Base-by-base conservation (phyloP, 1,284 basidiomycete species). In the Fistulinella staudtii region DNA sequence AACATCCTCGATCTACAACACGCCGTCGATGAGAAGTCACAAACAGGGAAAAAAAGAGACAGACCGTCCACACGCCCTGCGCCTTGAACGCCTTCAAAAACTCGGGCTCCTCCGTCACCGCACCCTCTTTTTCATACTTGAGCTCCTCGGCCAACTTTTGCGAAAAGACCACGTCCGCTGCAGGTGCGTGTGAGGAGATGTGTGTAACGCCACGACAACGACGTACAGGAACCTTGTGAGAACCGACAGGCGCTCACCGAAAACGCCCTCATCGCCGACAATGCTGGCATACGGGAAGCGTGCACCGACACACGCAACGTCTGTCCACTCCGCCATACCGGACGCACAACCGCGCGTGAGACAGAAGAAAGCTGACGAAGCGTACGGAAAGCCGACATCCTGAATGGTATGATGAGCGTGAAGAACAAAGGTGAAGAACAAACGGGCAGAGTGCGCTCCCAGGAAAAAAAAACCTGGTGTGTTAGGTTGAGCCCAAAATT, bases 121-220 rank as follows among this genome's bases (percentile, higher is more conserved):
- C 66, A n/a, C 75, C 71, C 58, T 92, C 85, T 49, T 78, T 73
- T 72, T 98, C 94, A 66, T 88, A 96, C 51, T 82, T 74, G 56
- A 95, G 75, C 71, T 97, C 94, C 58, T 92, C 84, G 28, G 76
- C 69, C 22, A 97, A 75, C 53, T 89, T 90, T 60, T 83, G 76
- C 8, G 81, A 72, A 36, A 98, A 79, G 29, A 80, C 67, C 21
- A 80, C 69, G 64, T 94, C 92, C 50, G 79, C 85, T 90, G 62
- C n/a, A 21, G 39, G 14, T 18, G 5, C 13, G 41, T 27, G 43
- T 44, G 14, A 13, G 22, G 49, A 11, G 3, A 13, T 4, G 27
- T 21, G 23, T 6, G 5, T 3, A 6, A 8, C 18, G 8, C n/a
- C n/a, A 34, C 20, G 36, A 33, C 21, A 34, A 39, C 20, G 36